Base-by-base conservation (phyloP, 768 basidiomycete species). In the Hemileccinum rubropunctum region DNA sequence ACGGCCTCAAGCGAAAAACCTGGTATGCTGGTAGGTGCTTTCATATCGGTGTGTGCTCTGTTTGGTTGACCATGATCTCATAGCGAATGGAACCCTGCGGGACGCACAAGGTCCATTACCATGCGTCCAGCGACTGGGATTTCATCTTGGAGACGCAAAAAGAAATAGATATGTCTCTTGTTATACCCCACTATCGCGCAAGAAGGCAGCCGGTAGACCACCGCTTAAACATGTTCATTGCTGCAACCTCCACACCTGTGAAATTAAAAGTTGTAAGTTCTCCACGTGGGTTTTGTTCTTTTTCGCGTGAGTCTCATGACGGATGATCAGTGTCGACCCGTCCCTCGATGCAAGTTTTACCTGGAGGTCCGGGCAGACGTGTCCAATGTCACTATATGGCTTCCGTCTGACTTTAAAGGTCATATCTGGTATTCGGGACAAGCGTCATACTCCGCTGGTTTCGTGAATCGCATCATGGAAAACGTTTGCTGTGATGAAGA, bases 401-500 rank as follows among this genome's bases (percentile, higher is more conserved):
- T 91, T 17, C 88, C 88, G 13, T 88, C 86, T 32, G 87, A 91
- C 60, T 90, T 90, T 69, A 79, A 73, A 48, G 88, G 88, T 20
- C 78, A 72, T 33, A 86, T 91, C 34, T 77, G 75, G 58, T 68
- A 79, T 57, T 67, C 75, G 13, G 77, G 78, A 41, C 78, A 71
- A 52, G 71, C 76, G 6, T 64, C 73, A 8, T 84, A 82, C 66
- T 91, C 88, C 18, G 76, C 86, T 9, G 87, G 86, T 36, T 90
- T 91, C 68, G 67, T 80, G 45, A 88, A 89, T 66, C 79, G 79
- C 52, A 82, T 91, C 48, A 68, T 81, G 62, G 68, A 62, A 36
- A 80, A 82, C 50, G 76, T 75, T 37, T 72, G 72, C 34, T 54
- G 82, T 26, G 81, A 81, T 58, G 74, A 67, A 33, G 65, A 69